Percentiles rank a stretch among this genome's conserved stretches.
Evolutionary conservation across 2,329 filamentous ascomycete genomes (phyloP).

Genomic region (Phyllosticta paracitricarpa): DNA sequence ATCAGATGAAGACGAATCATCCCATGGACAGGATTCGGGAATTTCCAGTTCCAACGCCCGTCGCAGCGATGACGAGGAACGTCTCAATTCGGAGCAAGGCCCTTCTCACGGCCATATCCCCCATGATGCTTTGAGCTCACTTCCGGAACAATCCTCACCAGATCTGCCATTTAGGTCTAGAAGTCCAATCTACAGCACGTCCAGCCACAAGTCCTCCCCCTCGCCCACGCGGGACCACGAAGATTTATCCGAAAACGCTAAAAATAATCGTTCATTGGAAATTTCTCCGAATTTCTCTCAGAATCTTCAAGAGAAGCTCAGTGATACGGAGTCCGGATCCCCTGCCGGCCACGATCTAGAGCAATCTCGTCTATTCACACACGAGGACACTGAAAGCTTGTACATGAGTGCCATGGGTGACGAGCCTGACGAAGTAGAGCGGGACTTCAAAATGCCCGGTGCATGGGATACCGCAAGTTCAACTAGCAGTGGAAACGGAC

Average conservation of each 20-base stretch:
- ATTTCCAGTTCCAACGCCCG: neutral
- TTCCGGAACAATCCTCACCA: too few species aligned
- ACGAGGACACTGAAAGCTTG: slow-evolving; percentile 77
- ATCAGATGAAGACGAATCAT: neutral
- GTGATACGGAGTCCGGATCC: neutral
- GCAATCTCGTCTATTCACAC: slow-evolving; percentile 60
- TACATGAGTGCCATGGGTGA: slow-evolving; percentile 63
- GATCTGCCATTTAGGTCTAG: too few species aligned
- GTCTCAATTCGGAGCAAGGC: neutral
- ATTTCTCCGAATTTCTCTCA: neutral
- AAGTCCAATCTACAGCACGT: too few species aligned
- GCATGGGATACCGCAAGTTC: slow-evolving; percentile 29
- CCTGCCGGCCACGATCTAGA: slow-evolving; percentile 16
- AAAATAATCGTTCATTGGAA: neutral
- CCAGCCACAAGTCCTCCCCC: neutral
- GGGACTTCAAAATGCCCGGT: slow-evolving; percentile 27
- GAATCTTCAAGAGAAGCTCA: neutral
- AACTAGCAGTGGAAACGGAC: slow-evolving; percentile 12
- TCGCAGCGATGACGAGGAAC: neutral
- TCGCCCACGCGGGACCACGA: neutral
- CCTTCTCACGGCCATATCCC: too few species aligned
- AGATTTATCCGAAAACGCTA: neutral
- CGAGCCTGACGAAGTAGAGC: slow-evolving; percentile 17
- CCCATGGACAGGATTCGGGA: neutral
- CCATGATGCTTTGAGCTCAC: too few species aligned